Evolutionary conservation across 2,329 filamentous ascomycete genomes (phyloP), one percentile per base, ranked within the genome.

Genomic region (Hypoxylon sp.): DNA sequence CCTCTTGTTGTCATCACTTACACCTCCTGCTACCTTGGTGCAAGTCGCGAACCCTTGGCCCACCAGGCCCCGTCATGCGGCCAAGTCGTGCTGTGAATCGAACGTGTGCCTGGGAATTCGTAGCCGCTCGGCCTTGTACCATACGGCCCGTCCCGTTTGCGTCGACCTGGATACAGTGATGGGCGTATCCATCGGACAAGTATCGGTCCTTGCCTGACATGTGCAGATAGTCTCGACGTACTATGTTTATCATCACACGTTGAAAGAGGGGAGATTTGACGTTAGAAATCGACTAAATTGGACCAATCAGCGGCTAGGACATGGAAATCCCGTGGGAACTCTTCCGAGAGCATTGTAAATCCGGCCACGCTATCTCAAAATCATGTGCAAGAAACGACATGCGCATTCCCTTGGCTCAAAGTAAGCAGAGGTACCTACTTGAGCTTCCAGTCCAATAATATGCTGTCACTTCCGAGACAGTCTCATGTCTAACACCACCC

Each of bases 321-420:
- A 18, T 40, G 43, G 47, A 29, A 43, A 59, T 48, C 41, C 41
- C 48, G 52, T 52, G 51, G 15, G 51, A 47, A 48, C 41, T 58
- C 50, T 42, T 58, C 56, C 40, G 55, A 60, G 56, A 62, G 50
- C 54, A 56, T 41, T 31, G 55, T 58, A 56, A 56, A 57, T 64
- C 65, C 51, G 46, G 58, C 63, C 60, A 69, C 66, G 61, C 64
- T 61, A 58, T 59, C 20, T 56, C 48, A 40, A 58, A 67, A 68
- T 71, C 69, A 71, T 71, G 69, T 71, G 69, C 62, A 65, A 66
- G 65, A 64, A 60, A 63, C 52, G 48, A 63, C 60, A 71, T 71
- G 69, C 69, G 67, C 57, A 59, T 58, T 61, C 57, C 64, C 65
- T 60, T 64, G 59, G 54, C 58, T 45, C 60, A 56, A 57, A 62